Evolutionary conservation across 305 asterid genomes (phyloP), one percentile per base, ranked within the genome.

Genomic region (Rubia balearica): DNA sequence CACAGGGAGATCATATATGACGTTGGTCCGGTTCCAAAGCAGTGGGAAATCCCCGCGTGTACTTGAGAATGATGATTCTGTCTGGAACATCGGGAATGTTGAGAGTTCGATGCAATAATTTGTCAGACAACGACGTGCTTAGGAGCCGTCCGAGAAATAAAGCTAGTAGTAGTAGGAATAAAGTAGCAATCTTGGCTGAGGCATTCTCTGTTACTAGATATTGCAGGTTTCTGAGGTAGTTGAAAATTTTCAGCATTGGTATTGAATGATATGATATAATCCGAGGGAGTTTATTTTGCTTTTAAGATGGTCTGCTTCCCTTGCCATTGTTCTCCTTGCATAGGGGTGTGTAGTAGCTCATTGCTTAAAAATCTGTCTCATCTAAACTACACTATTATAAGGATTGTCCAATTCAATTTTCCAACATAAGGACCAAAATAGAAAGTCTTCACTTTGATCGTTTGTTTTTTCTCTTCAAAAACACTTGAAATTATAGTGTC

Each of bases 1-100:
- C 97, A 87, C 53, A 77, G 96, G 61, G 96, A 89, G 71, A 75
- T 89, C 72, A 91, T 87, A 46, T 88, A 86, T 68, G 95, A 91
- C 60, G 43, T 79, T 10, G 96, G 95, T 22, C 95, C 97, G 2
- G 24, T 87, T 48, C 91, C 96, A 2, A 79, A 72, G 27, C 67
- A 85, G 41, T 91, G 96, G 91, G 70, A 73, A 70, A 73, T 76
- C 66, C 95, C 95, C 9, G 33, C 65, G 14, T 76, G 80, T 65
- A 81, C 85, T 51, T 81, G 61, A 73, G 61, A 62, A 67, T 36
- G 68, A 72, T 24, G 71, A 53, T 4, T 19, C 21, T 8, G 22
- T 56, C 46, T 56, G 53, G 56, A 64, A n/a, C 7, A 13, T 49
- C 19, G 36, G 3, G 17, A 49, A 36, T 16, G 19, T 16, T 4